phyloP scores from a whole-genome alignment of 2,329 filamentous ascomycete species.

The Aspergillus tamarii region DNA sequence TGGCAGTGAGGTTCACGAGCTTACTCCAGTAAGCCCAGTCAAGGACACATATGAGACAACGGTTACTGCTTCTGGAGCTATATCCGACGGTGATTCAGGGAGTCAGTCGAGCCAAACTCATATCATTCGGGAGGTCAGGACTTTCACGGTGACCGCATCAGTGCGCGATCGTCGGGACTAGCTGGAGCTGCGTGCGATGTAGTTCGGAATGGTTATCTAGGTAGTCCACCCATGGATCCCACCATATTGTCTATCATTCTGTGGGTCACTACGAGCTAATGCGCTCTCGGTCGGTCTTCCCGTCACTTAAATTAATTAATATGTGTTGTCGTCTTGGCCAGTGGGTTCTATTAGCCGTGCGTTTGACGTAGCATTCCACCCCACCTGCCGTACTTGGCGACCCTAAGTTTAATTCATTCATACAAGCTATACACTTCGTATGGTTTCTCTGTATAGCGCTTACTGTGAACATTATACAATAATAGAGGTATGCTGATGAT shows the following conservation, averaged over 20 bases:
- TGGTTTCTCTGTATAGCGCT: neutral
- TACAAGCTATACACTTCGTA: neutral
- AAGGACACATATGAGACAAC: neutral
- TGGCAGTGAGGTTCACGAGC: neutral
- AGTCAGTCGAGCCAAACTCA: neutral
- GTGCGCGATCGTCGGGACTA: neutral
- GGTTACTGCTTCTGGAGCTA: neutral
- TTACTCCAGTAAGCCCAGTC: neutral
- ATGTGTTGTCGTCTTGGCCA: neutral
- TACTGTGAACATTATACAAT: neutral
- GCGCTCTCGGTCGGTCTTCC: neutral
- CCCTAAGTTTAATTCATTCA: accelerated
- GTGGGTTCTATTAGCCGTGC: neutral
- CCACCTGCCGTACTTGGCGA: neutral
- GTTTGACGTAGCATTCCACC: neutral
- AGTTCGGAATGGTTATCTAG: no score
- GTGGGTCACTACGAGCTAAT: neutral
- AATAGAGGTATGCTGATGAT: neutral
- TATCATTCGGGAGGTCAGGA: neutral
- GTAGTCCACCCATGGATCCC: neutral
- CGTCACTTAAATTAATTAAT: neutral
- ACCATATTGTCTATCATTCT: neutral
- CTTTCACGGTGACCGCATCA: neutral
- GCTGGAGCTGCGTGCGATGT: neutral
- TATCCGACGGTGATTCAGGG: neutral